phyloP scores from a whole-genome alignment of 2,329 filamentous ascomycete species.

The Incumbomyces lentus region DNA sequence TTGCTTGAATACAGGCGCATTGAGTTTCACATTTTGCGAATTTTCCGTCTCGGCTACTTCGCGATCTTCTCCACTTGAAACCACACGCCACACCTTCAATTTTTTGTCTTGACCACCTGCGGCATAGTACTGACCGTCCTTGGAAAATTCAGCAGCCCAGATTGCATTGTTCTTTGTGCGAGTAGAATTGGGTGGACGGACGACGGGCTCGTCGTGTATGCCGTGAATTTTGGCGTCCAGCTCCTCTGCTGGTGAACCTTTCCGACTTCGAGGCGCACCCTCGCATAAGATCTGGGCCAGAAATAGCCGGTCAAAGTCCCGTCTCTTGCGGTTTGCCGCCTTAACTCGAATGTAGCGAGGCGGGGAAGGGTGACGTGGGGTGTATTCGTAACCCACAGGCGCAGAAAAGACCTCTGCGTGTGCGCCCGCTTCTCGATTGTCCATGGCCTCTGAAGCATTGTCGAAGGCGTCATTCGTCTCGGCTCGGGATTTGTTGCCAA shows the following conservation, averaged over 20 bases:
- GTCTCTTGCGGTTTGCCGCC: constrained; percentile 66
- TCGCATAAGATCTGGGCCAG: constrained; percentile 79
- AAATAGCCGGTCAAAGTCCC: constrained; percentile 79
- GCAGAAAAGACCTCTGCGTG: constrained; percentile 75
- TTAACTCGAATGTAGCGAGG: constrained; percentile 84
- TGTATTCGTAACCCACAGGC: constrained; percentile 71
- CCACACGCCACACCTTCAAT: constrained; percentile 79
- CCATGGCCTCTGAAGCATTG: constrained; percentile 61
- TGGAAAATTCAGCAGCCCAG: constrained; percentile 89
- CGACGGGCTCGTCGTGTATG: constrained; percentile 19
- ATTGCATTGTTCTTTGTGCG: constrained; percentile 52
- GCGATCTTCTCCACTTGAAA: constrained; percentile 72
- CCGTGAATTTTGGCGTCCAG: constrained; percentile 20
- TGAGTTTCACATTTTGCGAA: constrained; percentile 52
- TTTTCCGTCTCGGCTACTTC: constrained; percentile 53
- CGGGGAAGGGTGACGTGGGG: constrained; percentile 77
- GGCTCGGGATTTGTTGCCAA: constrained; percentile 64
- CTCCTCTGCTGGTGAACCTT: constrained; percentile 25
- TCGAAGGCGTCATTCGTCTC: constrained; percentile 26
- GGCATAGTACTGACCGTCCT: constrained; percentile 80
- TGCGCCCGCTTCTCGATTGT: constrained; percentile 65
- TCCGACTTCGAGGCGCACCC: constrained; percentile 32
- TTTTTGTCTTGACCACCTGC: constrained; percentile 83
- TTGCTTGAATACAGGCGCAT: constrained; percentile 78
- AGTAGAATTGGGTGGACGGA: constrained; percentile 17